phyloP scores from a whole-genome alignment of 495 filamentous ascomycete species.

The Hyaloscypha hepaticicola region DNA sequence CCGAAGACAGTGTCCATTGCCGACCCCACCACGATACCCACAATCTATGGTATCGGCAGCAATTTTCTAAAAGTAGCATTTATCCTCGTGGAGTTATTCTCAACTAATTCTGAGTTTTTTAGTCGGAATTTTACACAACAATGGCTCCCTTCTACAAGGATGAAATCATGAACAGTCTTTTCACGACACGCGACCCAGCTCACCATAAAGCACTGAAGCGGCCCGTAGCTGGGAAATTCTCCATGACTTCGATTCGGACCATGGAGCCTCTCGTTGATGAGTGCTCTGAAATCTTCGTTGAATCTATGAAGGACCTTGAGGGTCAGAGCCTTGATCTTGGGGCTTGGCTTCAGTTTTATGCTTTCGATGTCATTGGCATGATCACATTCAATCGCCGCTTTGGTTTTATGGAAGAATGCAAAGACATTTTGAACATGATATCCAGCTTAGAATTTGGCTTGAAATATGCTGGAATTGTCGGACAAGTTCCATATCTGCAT shows the following conservation, averaged over 20 bases:
- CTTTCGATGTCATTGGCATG: slow-evolving; percentile 57
- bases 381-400: slow-evolving; percentile 51
- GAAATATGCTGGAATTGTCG: slow-evolving; percentile 43
- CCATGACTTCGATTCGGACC: slow-evolving; percentile 50
- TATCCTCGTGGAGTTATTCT: background rate
- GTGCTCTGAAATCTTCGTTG: slow-evolving; percentile 47
- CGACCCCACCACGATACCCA: slow-evolving; percentile 38
- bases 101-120: background rate
- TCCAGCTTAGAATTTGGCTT: slow-evolving; percentile 38
- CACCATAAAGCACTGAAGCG: slow-evolving; percentile 28
- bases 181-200: slow-evolving; percentile 29
- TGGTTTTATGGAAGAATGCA: slow-evolving; percentile 31
- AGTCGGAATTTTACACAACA: slow-evolving; percentile 46
- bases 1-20: slow-evolving; percentile 41
- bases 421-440: slow-evolving; percentile 50
- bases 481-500: slow-evolving; percentile 45
- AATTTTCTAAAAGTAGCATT: slow-evolving; percentile 41
- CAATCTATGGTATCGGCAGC: slow-evolving; percentile 42
- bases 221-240: slow-evolving; percentile 44
- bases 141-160: background rate
- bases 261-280: slow-evolving; percentile 55
- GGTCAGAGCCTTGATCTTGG: slow-evolving; percentile 43
- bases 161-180: slow-evolving; percentile 23
- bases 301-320: slow-evolving; percentile 20
- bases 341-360: slow-evolving; percentile 55